A percentile compares a stretch with the other conserved stretches of the same genome.
phyloP scores from a whole-genome alignment of 352 stramenopile species.

The Pythium biforme region DNA sequence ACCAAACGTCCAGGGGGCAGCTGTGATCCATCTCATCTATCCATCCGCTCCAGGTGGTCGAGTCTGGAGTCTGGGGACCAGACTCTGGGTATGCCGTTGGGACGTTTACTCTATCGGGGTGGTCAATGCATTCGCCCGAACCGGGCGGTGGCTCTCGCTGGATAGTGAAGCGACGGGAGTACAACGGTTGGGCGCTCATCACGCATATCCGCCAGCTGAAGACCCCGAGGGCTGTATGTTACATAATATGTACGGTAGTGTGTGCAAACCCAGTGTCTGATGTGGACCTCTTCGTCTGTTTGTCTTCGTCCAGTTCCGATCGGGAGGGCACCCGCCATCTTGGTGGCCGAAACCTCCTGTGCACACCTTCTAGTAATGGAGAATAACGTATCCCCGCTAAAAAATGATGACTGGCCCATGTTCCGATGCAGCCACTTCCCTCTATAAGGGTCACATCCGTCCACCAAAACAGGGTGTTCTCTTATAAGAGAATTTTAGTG shows the following conservation, averaged over 20 bases:
- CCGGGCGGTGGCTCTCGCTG: conserved; percentile 17
- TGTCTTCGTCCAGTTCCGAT: neutral
- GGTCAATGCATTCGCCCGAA: neutral
- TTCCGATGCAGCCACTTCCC: too few species aligned
- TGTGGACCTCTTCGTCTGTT: conserved; percentile 8
- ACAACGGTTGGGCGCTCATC: too few species aligned
- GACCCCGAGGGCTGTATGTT: neutral
- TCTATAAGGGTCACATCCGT: too few species aligned
- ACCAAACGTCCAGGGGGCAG: too few species aligned
- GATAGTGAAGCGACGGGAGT: conserved; percentile 15
- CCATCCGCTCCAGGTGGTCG: too few species aligned
- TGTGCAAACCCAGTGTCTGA: neutral
- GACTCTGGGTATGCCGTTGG: too few species aligned
- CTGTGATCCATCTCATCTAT: neutral
- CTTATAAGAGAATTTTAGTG: too few species aligned
- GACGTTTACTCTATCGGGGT: neutral
- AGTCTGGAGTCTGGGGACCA: too few species aligned
- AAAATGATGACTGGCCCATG: neutral
- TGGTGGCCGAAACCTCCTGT: neutral
- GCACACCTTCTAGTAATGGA: neutral
- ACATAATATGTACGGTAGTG: too few species aligned
- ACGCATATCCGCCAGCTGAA: neutral
- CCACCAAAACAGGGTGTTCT: too few species aligned
- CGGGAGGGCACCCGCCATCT: neutral
- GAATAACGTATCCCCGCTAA: neutral